Percentiles rank a stretch among this genome's conserved stretches.
Conservation (phyloP, 495 filamentous ascomycete genomes). For the Hyaloscypha variabilis region DNA sequence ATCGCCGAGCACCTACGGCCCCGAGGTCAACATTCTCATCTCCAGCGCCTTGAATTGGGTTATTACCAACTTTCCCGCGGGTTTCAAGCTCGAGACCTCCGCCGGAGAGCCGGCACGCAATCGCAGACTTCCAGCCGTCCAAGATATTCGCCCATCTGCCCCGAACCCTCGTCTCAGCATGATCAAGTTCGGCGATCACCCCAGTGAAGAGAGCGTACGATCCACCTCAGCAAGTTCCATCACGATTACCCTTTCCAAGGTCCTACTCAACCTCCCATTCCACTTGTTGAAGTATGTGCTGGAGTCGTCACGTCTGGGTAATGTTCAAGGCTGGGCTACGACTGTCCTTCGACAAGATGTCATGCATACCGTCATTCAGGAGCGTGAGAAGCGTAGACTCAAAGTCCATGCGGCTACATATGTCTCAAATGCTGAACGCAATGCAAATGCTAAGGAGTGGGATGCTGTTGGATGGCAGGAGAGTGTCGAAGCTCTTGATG, state of each 20-base stretch:
- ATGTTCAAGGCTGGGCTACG: constrained; percentile 45
- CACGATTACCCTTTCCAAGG: constrained; percentile 55
- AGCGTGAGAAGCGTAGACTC: constrained; percentile 52
- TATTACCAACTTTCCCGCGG: constrained; percentile 45
- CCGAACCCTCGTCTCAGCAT: constrained; percentile 55
- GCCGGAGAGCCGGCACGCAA: constrained; percentile 40
- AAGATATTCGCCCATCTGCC: constrained; percentile 34
- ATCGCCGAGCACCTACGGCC: constrained; percentile 28
- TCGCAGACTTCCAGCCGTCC: constrained; percentile 38
- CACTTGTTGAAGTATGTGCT: constrained; percentile 57
- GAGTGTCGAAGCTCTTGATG: constrained; percentile 27
- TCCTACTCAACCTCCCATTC: constrained; percentile 67
- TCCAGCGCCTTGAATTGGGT: constrained; percentile 45
- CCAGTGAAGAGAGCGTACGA: constrained; percentile 30
- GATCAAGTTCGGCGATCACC: constrained; percentile 68
- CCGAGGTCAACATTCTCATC: constrained; percentile 36
- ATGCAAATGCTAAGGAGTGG: constrained; percentile 27
- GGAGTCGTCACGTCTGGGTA: constrained; percentile 49
- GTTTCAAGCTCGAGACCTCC: constrained; percentile 50
- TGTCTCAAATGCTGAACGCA: constrained; percentile 24
- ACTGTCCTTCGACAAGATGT: constrained; percentile 44
- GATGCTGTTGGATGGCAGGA: constrained; percentile 42
- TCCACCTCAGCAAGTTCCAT: constrained; percentile 33
- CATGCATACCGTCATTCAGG: constrained; percentile 56
- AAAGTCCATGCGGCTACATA: constrained; percentile 30